Base-by-base conservation (phyloP, 371 early-diverging fungal species). In the Syncephalastrum racemosum region DNA sequence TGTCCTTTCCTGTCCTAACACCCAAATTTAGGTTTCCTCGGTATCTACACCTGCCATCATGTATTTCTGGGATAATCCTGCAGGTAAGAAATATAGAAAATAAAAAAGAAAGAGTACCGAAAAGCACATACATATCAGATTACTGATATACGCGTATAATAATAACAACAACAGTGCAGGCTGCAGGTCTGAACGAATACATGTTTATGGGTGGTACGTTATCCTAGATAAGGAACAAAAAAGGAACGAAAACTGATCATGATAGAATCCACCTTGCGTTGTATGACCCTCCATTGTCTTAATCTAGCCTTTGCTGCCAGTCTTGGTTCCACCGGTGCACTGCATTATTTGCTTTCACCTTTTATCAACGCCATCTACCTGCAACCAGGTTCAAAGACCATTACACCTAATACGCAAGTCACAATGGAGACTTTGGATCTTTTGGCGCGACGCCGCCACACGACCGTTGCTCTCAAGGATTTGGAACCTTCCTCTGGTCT, bases 51-150 rank as follows among this genome's bases (percentile, higher is more conserved):
- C 76, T 14, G 63, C 70, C 4, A 49, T 79, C 4, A 53, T 75
- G 58, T 71, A 71, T 54, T 73, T 75, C 40, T 79, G 76, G 79
- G 66, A 75, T 15, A 62, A 58, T 1, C 74, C 75, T 25, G 76
- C 70, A 50, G 69, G 79, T 78, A 68, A 57, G 44, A 15, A 15
- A 18, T 4, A 42, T 4, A 47, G 27, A 16, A 2, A 16, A 43
- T 20, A 44, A 45, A 4, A 48, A 6, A 39, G 6, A 31, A 46
- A 8, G 31, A 27, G 15, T 54, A 6, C 39, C 13, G 31, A 39
- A 4, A 27, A 54, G 22, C 18, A 4, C 16, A 27, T 45, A 24
- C 16, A 49, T n/a, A 20, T 15, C 46, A 23, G 46, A 46, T 15
- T 70, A 72, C 67, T 50, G 66, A 44, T 31, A 25, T n/a, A 36